Evolutionary conservation across 768 basidiomycete genomes (phyloP).

Genomic region (Rhizopogon roseolus): DNA sequence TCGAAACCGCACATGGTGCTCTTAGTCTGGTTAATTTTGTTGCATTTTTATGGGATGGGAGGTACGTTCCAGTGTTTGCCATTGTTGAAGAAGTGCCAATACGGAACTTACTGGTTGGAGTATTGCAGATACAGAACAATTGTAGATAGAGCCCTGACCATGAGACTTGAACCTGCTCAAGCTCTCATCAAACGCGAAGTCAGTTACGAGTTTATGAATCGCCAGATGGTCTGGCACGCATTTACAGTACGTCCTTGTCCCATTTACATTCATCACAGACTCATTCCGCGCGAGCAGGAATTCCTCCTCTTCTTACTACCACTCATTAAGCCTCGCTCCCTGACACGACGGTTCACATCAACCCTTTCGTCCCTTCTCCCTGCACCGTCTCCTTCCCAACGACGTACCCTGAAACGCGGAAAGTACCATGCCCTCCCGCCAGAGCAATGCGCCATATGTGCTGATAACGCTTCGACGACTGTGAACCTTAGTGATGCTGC

Average conservation of each 20-base stretch:
- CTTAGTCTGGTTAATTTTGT: conserved; percentile 73
- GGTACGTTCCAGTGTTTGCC: conserved; percentile 41
- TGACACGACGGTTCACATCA: conserved; percentile 54
- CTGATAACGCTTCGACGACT: conserved; percentile 64
- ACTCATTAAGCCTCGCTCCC: conserved; percentile 62
- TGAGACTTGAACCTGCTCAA: conserved; percentile 72
- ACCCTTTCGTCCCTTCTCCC: conserved; percentile 26
- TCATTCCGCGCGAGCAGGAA: conserved; percentile 55
- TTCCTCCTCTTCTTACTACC: conserved; percentile 92
- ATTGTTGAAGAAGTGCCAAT: conserved; percentile 2
- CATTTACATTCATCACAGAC: not conserved
- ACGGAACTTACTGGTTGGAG: not conserved
- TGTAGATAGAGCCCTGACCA: conserved; percentile 68
- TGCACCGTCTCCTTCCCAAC: conserved; percentile 23
- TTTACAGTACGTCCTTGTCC: conserved; percentile 69
- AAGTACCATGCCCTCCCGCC: conserved; percentile 65
- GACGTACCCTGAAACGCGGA: conserved; percentile 32
- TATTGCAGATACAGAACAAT: conserved; percentile 77
- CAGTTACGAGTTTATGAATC: conserved; percentile 98
- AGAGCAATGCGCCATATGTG: conserved; percentile 89
- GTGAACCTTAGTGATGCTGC: conserved; percentile 50
- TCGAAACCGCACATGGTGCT: conserved; percentile 64
- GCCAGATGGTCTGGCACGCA: conserved; percentile 99
- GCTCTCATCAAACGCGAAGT: conserved; percentile 73
- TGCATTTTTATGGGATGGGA: conserved; percentile 81